Conservation (phyloP, 805 yeast species). For the Sungouiozyma intestinalis region DNA sequence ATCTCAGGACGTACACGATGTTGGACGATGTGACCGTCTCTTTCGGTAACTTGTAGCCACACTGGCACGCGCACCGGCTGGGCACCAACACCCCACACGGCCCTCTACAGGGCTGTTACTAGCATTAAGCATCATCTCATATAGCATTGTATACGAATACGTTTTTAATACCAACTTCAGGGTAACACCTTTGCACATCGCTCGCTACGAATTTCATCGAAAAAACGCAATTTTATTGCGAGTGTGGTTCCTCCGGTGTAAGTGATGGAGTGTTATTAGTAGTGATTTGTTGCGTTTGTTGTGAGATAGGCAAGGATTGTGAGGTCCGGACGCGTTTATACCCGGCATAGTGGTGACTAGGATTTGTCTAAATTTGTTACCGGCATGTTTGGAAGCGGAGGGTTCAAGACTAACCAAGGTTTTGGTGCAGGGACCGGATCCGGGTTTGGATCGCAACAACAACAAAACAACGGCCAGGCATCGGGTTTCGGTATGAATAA, state of each 20-base stretch:
- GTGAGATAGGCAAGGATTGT: too few relatives aligned
- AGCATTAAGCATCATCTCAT: not conserved
- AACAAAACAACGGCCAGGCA: constrained; percentile 5
- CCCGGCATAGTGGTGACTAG: not conserved
- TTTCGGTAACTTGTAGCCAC: constrained; percentile 17
- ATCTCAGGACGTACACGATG: constrained; percentile 15
- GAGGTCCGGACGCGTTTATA: too few relatives aligned
- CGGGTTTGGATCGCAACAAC: constrained; percentile 7
- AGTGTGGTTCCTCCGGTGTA: too few relatives aligned
- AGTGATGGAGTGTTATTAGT: too few relatives aligned
- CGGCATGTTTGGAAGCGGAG: constrained; percentile 3
- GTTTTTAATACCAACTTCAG: too few relatives aligned
- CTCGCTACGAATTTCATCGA: not conserved
- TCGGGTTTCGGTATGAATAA: constrained; percentile 18
- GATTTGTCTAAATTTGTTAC: too few relatives aligned
- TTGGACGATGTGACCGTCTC: constrained; percentile 21
- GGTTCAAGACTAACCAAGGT: constrained; percentile 20
- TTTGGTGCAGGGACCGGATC: constrained; percentile 9
- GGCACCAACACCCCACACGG: not conserved
- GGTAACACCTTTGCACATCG: not conserved
- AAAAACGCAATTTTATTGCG: not conserved
- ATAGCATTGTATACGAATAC: not conserved
- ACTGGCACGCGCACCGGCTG: not conserved
- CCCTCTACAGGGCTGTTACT: not conserved
- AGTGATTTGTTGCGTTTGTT: too few relatives aligned